A percentile compares a stretch with the other conserved stretches of the same genome.
Conservation (phyloP, 208 protist species). For the Leishmania guyanensis region DNA sequence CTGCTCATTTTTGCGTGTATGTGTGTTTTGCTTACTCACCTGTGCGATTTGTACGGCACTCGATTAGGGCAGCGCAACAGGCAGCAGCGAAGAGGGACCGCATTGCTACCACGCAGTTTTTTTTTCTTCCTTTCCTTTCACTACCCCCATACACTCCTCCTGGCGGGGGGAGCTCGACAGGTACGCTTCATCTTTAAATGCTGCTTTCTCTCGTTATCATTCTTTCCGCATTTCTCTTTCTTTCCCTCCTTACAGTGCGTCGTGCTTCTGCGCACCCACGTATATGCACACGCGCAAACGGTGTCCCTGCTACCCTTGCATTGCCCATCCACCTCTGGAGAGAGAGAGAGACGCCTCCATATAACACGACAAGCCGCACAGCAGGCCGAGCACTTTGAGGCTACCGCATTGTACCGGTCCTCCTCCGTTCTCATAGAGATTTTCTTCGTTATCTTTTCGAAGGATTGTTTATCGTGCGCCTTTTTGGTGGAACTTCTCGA, state of each 20-base stretch:
- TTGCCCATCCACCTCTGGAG: background rate
- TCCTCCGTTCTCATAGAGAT: background rate
- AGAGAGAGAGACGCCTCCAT: too few species aligned
- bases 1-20: background rate
- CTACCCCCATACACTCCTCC: background rate
- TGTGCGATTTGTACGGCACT: background rate
- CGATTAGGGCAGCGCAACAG: background rate
- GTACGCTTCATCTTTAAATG: background rate
- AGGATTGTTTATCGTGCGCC: background rate
- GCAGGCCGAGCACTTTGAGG: background rate
- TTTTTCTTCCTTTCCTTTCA: background rate
- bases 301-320: background rate
- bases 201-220: background rate
- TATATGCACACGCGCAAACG: background rate
- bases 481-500: background rate
- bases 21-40: background rate
- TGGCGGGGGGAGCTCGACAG: background rate
- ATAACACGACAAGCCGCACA: background rate
- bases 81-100: background rate
- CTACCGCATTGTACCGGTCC: background rate
- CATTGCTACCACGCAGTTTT: background rate
- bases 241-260: background rate
- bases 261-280: background rate
- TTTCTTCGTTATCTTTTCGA: background rate
- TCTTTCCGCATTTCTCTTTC: background rate